Base-by-base conservation (phyloP, 2,329 filamentous ascomycete species). In the Claviceps spartinae region DNA sequence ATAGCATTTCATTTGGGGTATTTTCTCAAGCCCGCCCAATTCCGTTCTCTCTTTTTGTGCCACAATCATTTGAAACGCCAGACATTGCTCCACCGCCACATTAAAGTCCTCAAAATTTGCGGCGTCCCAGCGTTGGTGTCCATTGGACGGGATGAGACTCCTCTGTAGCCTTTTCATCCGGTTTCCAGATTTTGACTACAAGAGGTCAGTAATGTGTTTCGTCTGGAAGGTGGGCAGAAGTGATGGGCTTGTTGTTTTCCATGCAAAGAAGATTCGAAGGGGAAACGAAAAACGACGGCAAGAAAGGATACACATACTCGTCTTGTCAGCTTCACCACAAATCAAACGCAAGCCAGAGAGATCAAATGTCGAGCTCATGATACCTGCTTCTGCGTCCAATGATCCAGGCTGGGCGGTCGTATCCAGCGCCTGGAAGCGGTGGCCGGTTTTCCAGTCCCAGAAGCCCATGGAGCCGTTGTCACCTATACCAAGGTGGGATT, bases 401-500 rank as follows among this genome's bases (percentile, higher is more conserved):
- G 87, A 94, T 48, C 93, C 93, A 0, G 93, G 93, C 66, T 98
- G 93, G 0, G 93, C 93, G 7, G 88, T 88, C 3, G 88, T 95
- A 60, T 98, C 90, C 13, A 91, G 77, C 8, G 82, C 79, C 69
- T 98, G 93, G 72, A 93, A 98, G 47, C 86, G 79, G 65, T 98
- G 82, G 0, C 94, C 93, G 0, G 89, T 86, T 71, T 97, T 97
- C 93, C 93, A 98, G 67, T 98, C 94, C 86, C 90, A 98, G 74
- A 98, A 98, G 59, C 82, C 87, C 75, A 97, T 93, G 38, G 87
- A 94, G 42, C 94, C 93, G 61, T 98, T 96, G 63, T 98, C 93
- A 47, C 84, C 70, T 72, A 49, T 0, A 20, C 18, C 4, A 14
- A 26, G 20, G 43, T n/a, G 18, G 0, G 9, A 6, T 43, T 26